A percentile compares a stretch with the other conserved stretches of the same genome.
Conservation (phyloP, 2,329 filamentous ascomycete species). For the Aspergillus sp. region DNA sequence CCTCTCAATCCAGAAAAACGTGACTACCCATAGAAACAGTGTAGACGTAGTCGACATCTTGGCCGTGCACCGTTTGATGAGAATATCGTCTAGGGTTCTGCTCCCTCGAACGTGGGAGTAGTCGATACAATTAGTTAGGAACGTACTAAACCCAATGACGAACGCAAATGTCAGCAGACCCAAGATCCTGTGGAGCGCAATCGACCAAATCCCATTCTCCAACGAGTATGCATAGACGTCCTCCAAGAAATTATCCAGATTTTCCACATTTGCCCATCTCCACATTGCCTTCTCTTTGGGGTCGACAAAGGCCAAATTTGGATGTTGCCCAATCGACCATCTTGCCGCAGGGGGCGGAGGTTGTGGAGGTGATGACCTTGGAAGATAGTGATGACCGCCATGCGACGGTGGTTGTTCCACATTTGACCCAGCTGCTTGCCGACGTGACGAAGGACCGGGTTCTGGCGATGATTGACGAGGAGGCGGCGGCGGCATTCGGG, state of each 20-base stretch:
- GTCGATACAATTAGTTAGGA: constrained; percentile 77
- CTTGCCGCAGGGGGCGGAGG: constrained; percentile 13
- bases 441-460: constrained; percentile 39
- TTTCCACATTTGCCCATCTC: constrained; percentile 86
- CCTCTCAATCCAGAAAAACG: constrained; percentile 77
- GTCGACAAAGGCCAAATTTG: constrained; percentile 40
- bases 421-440: constrained; percentile 38
- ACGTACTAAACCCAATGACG: constrained; percentile 71
- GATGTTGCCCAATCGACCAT: constrained; percentile 22
- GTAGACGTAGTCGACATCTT: constrained; percentile 71
- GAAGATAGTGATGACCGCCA: too few species aligned
- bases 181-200: constrained; percentile 62
- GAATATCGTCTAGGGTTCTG: constrained; percentile 52
- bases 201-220: constrained; percentile 76
- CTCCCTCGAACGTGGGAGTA: constrained; percentile 63
- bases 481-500: constrained; percentile 33
- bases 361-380: constrained; percentile 10
- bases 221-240: constrained; percentile 82
- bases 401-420: constrained; percentile 31
- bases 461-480: constrained; percentile 15
- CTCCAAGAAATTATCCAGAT: constrained; percentile 77
- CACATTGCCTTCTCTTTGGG: constrained; percentile 75
- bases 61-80: constrained; percentile 65
- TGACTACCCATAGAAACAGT: constrained; percentile 72
- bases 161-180: constrained; percentile 76